Base-by-base conservation (phyloP, 139 green algal genomes). In the Nannochloris sp. region DNA sequence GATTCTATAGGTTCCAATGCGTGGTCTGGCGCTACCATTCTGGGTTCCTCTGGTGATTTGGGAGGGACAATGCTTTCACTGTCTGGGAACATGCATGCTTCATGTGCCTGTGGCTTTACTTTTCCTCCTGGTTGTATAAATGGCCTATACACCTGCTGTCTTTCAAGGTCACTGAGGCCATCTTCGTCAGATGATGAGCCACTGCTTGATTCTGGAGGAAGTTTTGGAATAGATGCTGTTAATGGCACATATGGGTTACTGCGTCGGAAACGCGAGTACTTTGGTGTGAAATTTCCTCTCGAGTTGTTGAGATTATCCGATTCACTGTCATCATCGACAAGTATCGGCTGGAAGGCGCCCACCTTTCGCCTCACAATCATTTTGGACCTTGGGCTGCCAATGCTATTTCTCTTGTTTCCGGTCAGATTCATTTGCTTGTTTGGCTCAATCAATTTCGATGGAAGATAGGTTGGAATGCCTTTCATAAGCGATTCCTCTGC, bases 401-500 rank as follows among this genome's bases (percentile, higher is more conserved):
- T 40, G 34, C 6, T 40, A 11, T 9, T 11, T 40, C 34, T 40
- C 8, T 40, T 9, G 8, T 40, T 40, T 53, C 46, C 46, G 10
- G n/a, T 25, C 16, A 25, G 46, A 12, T 21, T 21, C 46, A 21
- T 53, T 19, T 25, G 16, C n/a, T 21, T 53, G 16, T 21, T 53
- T 53, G 46, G 46, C 18, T 19, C 46, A 12, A 21, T 25, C 16
- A 25, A 19, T 21, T 21, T 21, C 0, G 16, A 9, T 36, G 69
- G 70, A 44, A 76, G 27, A 8, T 50, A 29, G 2, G 70, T 72
- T n/a, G 70, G 70, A 48, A 76, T 64, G 2, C 70, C 70, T 34
- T 76, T 76, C 12, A 76, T 24, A 3, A 72, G 62, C 1, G 56
- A 46, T 50, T 76, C 60, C 55, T 76, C 44, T 48, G 70, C 70